Conservation (phyloP, 2,329 filamentous ascomycete species). For the Fusarium chuoi region DNA sequence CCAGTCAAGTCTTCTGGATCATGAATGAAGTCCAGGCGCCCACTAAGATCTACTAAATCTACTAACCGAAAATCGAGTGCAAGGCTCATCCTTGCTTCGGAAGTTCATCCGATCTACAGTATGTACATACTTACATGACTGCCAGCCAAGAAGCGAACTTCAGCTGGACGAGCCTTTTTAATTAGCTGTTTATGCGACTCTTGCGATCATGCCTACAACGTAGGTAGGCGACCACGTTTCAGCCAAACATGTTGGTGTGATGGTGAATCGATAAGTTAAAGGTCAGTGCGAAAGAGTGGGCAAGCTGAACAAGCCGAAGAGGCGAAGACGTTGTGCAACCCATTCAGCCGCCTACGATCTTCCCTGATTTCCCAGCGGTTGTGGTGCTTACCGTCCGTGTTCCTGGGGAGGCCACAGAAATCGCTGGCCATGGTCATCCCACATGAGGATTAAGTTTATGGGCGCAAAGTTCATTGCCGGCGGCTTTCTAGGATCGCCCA, state of each 20-base stretch:
- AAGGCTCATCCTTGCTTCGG: conserved; percentile 9
- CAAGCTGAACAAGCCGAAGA: conserved; percentile 7
- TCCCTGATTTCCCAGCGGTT: background rate
- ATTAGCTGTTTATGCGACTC: conserved; percentile 4
- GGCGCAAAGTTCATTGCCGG: conserved; percentile 24
- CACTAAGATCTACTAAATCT: conserved; percentile 44
- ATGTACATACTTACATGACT: background rate
- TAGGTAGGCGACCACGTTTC: background rate
- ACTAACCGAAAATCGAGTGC: conserved; percentile 29
- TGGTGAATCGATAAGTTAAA: background rate
- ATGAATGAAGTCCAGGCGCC: background rate
- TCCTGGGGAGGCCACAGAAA: background rate
- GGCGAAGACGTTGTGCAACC: background rate
- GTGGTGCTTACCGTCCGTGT: conserved; percentile 1
- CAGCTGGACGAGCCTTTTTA: background rate
- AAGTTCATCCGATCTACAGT: conserved; percentile 21
- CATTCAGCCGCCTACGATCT: background rate
- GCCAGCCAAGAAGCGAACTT: background rate
- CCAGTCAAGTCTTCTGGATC: conserved; percentile 5
- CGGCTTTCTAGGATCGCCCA: conserved; percentile 11
- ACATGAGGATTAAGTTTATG: conserved; percentile 2
- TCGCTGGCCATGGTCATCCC: background rate
- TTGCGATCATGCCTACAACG: conserved; percentile 22
- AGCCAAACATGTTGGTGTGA: conserved; percentile 6
- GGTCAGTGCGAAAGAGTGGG: conserved; percentile 7